phyloP scores from a whole-genome alignment of 495 filamentous ascomycete species.

The Aspergillus affinis region DNA sequence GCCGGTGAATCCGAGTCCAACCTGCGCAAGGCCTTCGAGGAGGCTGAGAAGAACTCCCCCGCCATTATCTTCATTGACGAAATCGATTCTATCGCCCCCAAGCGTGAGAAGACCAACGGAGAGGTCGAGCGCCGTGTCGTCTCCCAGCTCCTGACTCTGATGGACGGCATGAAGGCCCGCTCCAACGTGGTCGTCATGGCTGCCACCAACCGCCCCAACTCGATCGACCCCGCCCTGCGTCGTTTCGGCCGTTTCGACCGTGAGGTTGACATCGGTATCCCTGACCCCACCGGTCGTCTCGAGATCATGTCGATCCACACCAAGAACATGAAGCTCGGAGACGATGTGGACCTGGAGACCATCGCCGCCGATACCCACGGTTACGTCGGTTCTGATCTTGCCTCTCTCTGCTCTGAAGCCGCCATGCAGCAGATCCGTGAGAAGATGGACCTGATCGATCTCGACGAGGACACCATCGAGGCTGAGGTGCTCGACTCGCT shows the following conservation, averaged over 20 bases:
- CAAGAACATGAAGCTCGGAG: conserved; percentile 99
- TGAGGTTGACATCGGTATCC: conserved; percentile 97
- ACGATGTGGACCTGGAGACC: conserved; percentile 94
- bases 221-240: conserved; percentile 91
- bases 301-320: conserved; percentile 99
- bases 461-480: conserved; percentile 98
- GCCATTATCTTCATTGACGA: conserved; percentile 99
- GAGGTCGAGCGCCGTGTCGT: conserved; percentile 98
- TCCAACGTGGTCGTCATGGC: conserved; percentile 99
- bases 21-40: conserved; percentile 94
- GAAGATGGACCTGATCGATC: conserved; percentile 99
- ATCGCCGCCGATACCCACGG: conserved; percentile 98
- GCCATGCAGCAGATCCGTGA: conserved; percentile 99
- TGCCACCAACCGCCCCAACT: conserved; percentile 95
- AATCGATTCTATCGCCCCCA: conserved; percentile 97
- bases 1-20: conserved; percentile 98
- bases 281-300: conserved; percentile 95
- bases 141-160: conserved; percentile 94
- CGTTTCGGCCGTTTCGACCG: conserved; percentile 97
- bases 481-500: conserved; percentile 97
- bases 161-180: conserved; percentile 99
- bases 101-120: conserved; percentile 99
- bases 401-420: conserved; percentile 98
- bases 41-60: conserved; percentile 98
- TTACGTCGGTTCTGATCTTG: conserved; percentile 98